Evolutionary conservation across 1,139 yeast genomes (phyloP).

Genomic region (Blastobotrys proliferans): DNA sequence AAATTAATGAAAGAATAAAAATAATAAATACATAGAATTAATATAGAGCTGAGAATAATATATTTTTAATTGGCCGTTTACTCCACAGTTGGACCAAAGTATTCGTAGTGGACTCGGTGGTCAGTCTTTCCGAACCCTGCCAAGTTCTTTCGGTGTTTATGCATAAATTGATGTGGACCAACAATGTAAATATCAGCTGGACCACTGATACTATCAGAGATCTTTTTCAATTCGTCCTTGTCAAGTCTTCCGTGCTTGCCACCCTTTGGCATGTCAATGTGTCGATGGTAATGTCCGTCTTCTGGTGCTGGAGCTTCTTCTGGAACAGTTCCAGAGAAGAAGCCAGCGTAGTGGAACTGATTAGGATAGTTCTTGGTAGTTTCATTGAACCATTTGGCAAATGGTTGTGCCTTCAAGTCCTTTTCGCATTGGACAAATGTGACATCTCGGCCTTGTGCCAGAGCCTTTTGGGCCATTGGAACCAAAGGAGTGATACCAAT

Average conservation of each 20-base stretch:
- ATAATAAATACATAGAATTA: neutral
- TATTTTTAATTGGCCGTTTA: neutral
- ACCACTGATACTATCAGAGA: conserved; percentile 11
- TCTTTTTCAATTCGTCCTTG: conserved; percentile 19
- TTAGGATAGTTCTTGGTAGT: conserved; percentile 15
- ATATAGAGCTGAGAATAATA: neutral
- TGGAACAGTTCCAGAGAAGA: conserved; percentile 17
- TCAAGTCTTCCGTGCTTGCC: conserved; percentile 18
- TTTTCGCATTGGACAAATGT: conserved; percentile 27
- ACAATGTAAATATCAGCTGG: conserved; percentile 22
- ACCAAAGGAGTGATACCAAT: conserved; percentile 66
- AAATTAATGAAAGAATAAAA: neutral
- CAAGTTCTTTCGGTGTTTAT: conserved; percentile 12
- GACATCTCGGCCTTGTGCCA: conserved; percentile 19
- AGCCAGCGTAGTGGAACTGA: conserved; percentile 21
- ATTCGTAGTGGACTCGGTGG: conserved; percentile 15
- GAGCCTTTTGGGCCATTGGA: conserved; percentile 45
- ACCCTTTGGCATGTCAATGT: conserved; percentile 10
- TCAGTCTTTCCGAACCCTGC: conserved; percentile 11
- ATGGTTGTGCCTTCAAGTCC: conserved; percentile 22
- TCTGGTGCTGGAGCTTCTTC: conserved; percentile 9
- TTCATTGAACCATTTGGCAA: conserved; percentile 18
- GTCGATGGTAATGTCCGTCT: conserved; percentile 10
- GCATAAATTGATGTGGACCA: conserved; percentile 26
- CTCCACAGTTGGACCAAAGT: conserved; percentile 17